phyloP scores from a whole-genome alignment of 139 green algal species.

The Chlamydomonas sp. region DNA sequence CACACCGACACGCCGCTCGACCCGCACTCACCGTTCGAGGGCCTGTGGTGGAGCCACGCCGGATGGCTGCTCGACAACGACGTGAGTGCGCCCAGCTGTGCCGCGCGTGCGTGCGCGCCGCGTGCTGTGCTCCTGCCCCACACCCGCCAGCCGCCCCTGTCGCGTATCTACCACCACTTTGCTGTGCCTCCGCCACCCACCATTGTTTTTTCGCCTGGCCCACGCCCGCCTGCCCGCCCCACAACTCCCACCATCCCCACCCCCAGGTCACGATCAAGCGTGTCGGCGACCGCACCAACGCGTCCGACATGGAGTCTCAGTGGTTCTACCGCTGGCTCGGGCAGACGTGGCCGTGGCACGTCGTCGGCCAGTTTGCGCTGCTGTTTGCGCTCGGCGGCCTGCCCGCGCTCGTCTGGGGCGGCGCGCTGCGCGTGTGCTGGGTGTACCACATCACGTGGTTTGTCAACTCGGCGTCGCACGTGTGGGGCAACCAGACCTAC shows the following conservation, averaged over 20 bases:
- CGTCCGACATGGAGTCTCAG: slow-evolving; percentile 74
- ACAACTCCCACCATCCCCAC: too few species aligned
- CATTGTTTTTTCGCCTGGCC: too few species aligned
- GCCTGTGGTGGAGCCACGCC: slow-evolving; percentile 96
- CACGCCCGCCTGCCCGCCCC: too few species aligned
- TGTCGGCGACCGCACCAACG: slow-evolving; percentile 73
- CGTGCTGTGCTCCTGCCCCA: background rate
- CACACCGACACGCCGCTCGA: slow-evolving; percentile 95
- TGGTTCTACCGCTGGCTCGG: slow-evolving; percentile 76
- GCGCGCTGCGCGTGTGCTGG: slow-evolving; percentile 79
- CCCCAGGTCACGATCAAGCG: slow-evolving; percentile 63
- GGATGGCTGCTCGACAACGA: slow-evolving; percentile 96
- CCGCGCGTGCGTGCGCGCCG: background rate
- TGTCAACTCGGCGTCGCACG: slow-evolving; percentile 92
- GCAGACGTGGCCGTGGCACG: slow-evolving; percentile 83
- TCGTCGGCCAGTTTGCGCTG: slow-evolving; percentile 62
- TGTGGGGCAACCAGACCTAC: slow-evolving; percentile 88
- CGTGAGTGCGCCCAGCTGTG: slow-evolving; percentile 30
- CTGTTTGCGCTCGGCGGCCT: slow-evolving; percentile 84
- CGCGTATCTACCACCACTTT: too few species aligned
- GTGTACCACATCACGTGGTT: slow-evolving; percentile 99
- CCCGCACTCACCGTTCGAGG: slow-evolving; percentile 96
- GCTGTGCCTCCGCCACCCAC: too few species aligned
- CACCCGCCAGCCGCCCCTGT: too few species aligned
- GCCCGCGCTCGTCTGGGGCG: slow-evolving; percentile 87